A percentile compares a stretch with the other conserved stretches of the same genome.
phyloP scores from a whole-genome alignment of 331 rosid genomes.

The Spiraea crenata region DNA sequence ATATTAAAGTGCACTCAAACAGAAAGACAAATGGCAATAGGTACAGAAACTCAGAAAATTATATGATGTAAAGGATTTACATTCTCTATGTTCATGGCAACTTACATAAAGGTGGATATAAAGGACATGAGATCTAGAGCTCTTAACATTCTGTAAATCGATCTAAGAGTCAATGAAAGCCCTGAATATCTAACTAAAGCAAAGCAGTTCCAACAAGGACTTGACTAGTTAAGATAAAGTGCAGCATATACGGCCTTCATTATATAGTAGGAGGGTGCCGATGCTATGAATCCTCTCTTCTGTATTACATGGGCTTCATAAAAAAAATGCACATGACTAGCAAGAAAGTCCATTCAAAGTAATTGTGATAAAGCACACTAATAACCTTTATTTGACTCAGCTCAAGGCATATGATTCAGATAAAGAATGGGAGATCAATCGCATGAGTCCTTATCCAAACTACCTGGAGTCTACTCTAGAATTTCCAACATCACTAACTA shows the following conservation, averaged over 20 bases:
- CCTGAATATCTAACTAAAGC: background rate
- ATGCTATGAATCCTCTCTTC: background rate
- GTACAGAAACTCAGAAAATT: background rate
- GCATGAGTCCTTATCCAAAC: background rate
- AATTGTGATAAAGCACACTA: background rate
- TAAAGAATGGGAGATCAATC: background rate
- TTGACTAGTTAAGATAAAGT: background rate
- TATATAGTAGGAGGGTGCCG: background rate
- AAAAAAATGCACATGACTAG: background rate
- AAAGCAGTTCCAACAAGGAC: background rate
- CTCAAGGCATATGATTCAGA: background rate
- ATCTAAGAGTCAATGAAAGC: background rate
- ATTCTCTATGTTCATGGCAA: conserved; percentile 8
- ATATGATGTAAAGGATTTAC: background rate
- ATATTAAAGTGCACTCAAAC: background rate
- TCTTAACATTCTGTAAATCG: background rate
- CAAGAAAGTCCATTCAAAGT: background rate
- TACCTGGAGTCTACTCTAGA: background rate
- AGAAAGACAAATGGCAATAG: background rate
- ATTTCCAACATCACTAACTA: background rate
- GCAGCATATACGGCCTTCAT: background rate
- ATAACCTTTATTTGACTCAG: background rate
- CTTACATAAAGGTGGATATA: background rate
- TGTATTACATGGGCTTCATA: background rate
- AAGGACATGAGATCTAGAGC: background rate